Evolutionary conservation across 2,329 filamentous ascomycete species (phyloP), one percentile per base, ranked within the genome.

Genomic region (Raffaelea arxii): DNA sequence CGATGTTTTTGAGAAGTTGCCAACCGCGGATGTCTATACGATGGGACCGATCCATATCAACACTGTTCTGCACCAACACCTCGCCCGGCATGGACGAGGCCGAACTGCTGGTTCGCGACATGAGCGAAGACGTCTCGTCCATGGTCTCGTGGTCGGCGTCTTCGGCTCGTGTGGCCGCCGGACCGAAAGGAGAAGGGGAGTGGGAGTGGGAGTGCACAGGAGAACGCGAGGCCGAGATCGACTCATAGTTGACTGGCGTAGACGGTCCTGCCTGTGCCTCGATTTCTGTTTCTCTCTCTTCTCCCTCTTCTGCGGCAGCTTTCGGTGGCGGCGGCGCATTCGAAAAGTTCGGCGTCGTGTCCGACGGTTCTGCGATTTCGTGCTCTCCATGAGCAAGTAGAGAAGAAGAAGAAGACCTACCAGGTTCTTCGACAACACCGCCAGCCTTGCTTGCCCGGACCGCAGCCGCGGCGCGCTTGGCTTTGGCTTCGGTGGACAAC

Each of bases 1-100:
- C 84, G 41, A 81, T 58, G 50, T 76, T 80, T 45, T 70, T 71
- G 25, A 95, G 67, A 59, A 98, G 73, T 16, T 76, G 74, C 59
- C 88, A 70, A 53, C 92, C 92, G 61, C 91, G 86, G 59, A 97
- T 84, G 80, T 97, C 92, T 87, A 86, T 66, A 74, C 82, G 81
- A 67, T 84, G 83, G 72, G 81, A 83, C 71, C 80, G 78, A 72
- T 80, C 73, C 65, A 80, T 73, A 77, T 83, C 77, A 77, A 84
- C 72, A 72, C 71, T 77, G 65, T 69, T 75, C 67, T 71, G 68
- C 56, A 74, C 65, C 59, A 72, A 66, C 43, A 74, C 64, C 55
- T 76, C 71, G 53, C 69, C 70, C 35, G 68, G 65, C 49, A 71
- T 60, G 46, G 70, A 74, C 32, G 77, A 74, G 53, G 69, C 72